phyloP scores from a whole-genome alignment of 176 grass and related monocot genomes.

The Bolboschoenus planiculmis region DNA sequence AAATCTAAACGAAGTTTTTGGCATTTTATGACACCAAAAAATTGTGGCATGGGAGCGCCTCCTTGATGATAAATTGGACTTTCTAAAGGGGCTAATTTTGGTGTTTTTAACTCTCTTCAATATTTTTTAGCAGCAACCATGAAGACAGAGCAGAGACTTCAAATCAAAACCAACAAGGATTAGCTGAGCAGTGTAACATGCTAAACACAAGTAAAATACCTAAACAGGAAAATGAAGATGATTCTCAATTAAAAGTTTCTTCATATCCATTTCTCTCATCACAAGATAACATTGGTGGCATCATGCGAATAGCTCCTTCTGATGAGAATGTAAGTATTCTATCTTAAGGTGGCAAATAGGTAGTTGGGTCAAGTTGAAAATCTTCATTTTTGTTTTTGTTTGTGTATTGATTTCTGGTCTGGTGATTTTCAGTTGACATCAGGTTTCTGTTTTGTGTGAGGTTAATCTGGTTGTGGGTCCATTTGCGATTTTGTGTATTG shows the following conservation, averaged over 20 bases:
- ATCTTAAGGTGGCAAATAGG: not conserved
- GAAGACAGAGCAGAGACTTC: conserved; percentile 23
- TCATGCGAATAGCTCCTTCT: conserved; percentile 64
- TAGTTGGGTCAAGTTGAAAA: not conserved
- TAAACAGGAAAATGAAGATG: conserved; percentile 21
- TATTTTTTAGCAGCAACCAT: conserved; percentile 40
- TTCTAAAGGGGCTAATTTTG: not conserved
- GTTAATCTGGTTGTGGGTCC: not conserved
- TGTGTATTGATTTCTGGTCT: not conserved
- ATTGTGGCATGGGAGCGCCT: not conserved
- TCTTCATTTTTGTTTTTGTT: not conserved
- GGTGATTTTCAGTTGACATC: not conserved
- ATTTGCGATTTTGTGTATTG: not conserved
- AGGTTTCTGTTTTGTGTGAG: not conserved
- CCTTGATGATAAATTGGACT: not conserved
- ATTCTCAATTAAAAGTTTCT: conserved; percentile 25
- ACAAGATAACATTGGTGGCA: conserved; percentile 34
- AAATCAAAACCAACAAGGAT: conserved; percentile 8
- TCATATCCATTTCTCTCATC: conserved; percentile 32
- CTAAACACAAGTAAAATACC: conserved; percentile 25
- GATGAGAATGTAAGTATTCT: conserved; percentile 43
- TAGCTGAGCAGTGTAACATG: conserved; percentile 24
- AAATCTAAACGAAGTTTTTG: not conserved
- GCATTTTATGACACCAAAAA: not conserved
- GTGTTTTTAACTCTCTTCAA: too few species aligned